These are phyloP conservation scores for Diplodia scrobiculata DNA, from an alignment of 2,329 filamentous ascomycete species.

Conservation along the genomic window DNA sequence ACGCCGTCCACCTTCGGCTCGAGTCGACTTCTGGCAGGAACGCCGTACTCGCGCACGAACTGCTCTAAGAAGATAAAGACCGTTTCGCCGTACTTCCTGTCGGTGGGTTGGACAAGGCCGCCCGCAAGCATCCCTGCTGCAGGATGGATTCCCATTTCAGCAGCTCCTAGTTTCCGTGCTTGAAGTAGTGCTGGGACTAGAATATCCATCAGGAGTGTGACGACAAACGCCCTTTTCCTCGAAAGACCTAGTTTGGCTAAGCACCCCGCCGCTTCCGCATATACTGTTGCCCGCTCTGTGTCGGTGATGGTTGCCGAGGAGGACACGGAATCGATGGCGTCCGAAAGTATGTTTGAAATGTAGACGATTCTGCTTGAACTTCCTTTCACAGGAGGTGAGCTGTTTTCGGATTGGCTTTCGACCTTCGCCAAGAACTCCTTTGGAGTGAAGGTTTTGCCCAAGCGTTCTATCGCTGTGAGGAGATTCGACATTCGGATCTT, in stretches of 20 bases:
- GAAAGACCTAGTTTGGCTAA: slow-evolving; percentile 76
- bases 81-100: slow-evolving; percentile 23
- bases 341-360: slow-evolving; percentile 67
- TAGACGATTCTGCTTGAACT: slow-evolving; percentile 41
- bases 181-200: slow-evolving; percentile 84
- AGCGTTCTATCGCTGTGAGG: slow-evolving; percentile 16
- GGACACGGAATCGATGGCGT: slow-evolving; percentile 55
- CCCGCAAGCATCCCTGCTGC: slow-evolving; percentile 76
- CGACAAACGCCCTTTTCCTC: slow-evolving; percentile 86
- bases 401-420: slow-evolving; percentile 44
- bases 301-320: slow-evolving; percentile 52
- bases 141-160: slow-evolving; percentile 94
- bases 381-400: slow-evolving; percentile 38
- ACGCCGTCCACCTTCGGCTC: slow-evolving; percentile 25
- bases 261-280: slow-evolving; percentile 86
- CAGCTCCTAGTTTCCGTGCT: slow-evolving; percentile 86
- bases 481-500: slow-evolving; percentile 25
- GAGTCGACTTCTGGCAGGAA: slow-evolving; percentile 40
- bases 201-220: slow-evolving; percentile 80
- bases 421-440: slow-evolving; percentile 36
- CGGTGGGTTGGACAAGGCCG: slow-evolving; percentile 43
- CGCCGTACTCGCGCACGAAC: slow-evolving; percentile 49
- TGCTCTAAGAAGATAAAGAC: slow-evolving; percentile 42
- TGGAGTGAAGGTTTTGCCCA: slow-evolving; percentile 5
- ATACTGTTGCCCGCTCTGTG: slow-evolving; percentile 73